Conservation (phyloP, 2,329 filamentous ascomycete genomes). For the Hypoxylon sp. region DNA sequence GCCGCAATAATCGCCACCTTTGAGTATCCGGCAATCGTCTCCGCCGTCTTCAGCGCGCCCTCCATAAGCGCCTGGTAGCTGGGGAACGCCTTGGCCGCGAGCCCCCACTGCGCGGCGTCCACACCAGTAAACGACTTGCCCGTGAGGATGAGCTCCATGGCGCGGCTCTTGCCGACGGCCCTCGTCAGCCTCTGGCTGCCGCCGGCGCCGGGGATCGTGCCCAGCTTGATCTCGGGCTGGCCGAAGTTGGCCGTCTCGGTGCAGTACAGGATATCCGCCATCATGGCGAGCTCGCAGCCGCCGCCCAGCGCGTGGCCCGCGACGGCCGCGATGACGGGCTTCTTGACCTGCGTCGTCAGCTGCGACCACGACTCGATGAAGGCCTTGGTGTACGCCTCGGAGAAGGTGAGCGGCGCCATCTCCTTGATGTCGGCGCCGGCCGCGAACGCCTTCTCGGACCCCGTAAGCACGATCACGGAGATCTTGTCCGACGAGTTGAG, state of each 20-base stretch:
- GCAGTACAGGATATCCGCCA: constrained; percentile 97
- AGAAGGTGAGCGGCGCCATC: constrained; percentile 94
- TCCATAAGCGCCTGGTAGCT: constrained; percentile 86
- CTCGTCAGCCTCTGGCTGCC: constrained; percentile 90
- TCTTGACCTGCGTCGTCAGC: constrained; percentile 87
- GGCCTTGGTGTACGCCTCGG: constrained; percentile 86
- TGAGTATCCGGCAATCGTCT: constrained; percentile 89
- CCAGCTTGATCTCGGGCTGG: constrained; percentile 97
- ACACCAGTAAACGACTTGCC: constrained; percentile 86
- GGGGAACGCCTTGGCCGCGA: constrained; percentile 86
- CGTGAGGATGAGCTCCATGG: constrained; percentile 93
- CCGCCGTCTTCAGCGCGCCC: constrained; percentile 84
- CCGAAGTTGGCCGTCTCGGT: constrained; percentile 90
- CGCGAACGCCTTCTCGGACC: constrained; percentile 90
- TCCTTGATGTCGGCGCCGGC: constrained; percentile 99
- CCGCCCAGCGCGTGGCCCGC: constrained; percentile 95
- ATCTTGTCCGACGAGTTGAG: constrained; percentile 80
- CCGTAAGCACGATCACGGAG: constrained; percentile 86
- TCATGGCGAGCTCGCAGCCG: constrained; percentile 96
- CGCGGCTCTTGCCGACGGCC: constrained; percentile 85
- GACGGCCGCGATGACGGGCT: constrained; percentile 93
- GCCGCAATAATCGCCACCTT: constrained; percentile 88
- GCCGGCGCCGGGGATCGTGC: constrained; percentile 91
- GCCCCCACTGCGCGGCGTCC: constrained; percentile 90
- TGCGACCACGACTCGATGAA: constrained; percentile 97